Evolutionary conservation across 768 basidiomycete species (phyloP).

Genomic region (Phaeotremella skinneri): DNA sequence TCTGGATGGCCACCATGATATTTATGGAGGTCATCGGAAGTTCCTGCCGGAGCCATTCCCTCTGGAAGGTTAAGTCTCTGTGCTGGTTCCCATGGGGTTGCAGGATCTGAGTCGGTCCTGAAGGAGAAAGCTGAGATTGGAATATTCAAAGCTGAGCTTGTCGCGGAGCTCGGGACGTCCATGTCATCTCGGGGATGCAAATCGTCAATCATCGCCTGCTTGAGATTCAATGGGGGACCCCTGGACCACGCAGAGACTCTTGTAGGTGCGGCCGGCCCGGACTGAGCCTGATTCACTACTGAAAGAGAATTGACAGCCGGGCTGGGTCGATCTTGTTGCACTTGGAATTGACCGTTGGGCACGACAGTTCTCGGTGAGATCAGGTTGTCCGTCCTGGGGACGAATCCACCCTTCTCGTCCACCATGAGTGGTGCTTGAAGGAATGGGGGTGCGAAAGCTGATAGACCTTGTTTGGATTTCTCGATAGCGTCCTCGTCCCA

Average conservation of each 20-base stretch:
- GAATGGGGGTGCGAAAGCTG: slow-evolving; percentile 33
- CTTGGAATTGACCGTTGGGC: neutral
- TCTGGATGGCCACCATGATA: no score
- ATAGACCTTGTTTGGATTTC: slow-evolving; percentile 15
- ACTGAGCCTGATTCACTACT: neutral
- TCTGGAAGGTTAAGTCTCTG: neutral
- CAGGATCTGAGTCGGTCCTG: slow-evolving; percentile 45
- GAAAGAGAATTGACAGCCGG: neutral
- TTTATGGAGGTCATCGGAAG: no score
- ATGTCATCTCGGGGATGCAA: neutral
- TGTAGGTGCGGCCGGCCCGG: slow-evolving; percentile 9
- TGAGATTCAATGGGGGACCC: slow-evolving; percentile 26
- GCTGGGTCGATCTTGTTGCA: neutral
- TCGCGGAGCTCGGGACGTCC: slow-evolving; percentile 8
- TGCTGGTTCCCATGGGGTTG: slow-evolving; percentile 44
- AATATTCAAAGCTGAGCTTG: slow-evolving; percentile 10
- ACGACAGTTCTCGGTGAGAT: neutral
- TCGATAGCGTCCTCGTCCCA: slow-evolving; percentile 13
- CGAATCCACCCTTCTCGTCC: slow-evolving; percentile 21
- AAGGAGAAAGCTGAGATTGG: slow-evolving; percentile 36
- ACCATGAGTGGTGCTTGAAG: slow-evolving; percentile 18
- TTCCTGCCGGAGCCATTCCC: neutral
- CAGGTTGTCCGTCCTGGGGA: slow-evolving; percentile 9
- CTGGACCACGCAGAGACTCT: slow-evolving; percentile 36
- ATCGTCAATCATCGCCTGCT: slow-evolving; percentile 11